phyloP scores from a whole-genome alignment of 768 basidiomycete genomes.

The Jaapia argillacea region DNA sequence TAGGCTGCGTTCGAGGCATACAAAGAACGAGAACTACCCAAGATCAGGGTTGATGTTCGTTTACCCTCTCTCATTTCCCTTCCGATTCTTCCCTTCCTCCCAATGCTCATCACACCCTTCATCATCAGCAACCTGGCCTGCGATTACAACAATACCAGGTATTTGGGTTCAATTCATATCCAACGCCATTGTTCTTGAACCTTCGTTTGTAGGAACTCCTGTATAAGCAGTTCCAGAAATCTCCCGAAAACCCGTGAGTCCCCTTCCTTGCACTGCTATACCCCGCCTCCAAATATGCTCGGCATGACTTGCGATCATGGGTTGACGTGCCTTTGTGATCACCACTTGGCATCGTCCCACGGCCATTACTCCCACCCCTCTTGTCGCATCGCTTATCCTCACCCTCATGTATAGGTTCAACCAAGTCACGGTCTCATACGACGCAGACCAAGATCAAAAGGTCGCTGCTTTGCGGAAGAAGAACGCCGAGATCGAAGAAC shows the following conservation, averaged over 20 bases:
- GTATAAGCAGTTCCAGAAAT: conserved; percentile 94
- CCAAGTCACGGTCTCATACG: conserved; percentile 68
- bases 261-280: no score
- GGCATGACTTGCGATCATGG: no score
- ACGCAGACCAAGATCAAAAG: conserved; percentile 83
- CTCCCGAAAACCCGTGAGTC: conserved; percentile 87
- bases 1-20: conserved; percentile 89
- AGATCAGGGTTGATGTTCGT: conserved; percentile 60
- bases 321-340: no score
- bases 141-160: conserved; percentile 87
- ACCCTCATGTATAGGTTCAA: conserved; percentile 52
- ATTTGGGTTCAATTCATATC: conserved; percentile 7
- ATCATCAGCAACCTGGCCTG: conserved; percentile 70
- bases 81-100: no score
- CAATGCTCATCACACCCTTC: conserved; percentile 3
- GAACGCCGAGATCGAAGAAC: conserved; percentile 52
- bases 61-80: no score
- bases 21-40: conserved; percentile 78
- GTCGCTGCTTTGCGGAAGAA: conserved; percentile 63
- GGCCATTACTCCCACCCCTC: background rate
- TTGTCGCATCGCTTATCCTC: background rate
- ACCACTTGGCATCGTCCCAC: no score
- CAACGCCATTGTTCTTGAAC: conserved; percentile 3
- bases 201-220: conserved; percentile 52
- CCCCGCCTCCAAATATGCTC: no score